phyloP scores from a whole-genome alignment of 2,329 filamentous ascomycete genomes.

The Didymella pinodella region DNA sequence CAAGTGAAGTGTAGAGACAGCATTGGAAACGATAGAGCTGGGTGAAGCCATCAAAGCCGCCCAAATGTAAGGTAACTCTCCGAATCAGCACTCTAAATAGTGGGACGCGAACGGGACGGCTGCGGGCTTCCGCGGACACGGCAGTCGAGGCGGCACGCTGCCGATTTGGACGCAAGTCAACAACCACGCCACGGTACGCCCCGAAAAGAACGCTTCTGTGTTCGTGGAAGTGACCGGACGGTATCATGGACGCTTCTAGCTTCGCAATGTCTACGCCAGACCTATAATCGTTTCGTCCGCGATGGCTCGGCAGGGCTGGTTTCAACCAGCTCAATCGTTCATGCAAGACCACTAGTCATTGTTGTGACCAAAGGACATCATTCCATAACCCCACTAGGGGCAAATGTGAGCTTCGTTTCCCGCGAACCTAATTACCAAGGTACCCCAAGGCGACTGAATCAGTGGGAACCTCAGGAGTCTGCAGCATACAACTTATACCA shows the following conservation, averaged over 20 bases:
- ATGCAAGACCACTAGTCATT: conserved; percentile 16
- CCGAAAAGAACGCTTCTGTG: background rate
- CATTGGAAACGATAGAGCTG: background rate
- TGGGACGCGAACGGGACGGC: conserved; percentile 5
- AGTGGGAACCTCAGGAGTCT: conserved; percentile 8
- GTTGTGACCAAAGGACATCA: conserved; percentile 1
- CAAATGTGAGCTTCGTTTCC: background rate
- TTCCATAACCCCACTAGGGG: conserved; percentile 6
- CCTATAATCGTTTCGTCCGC: conserved; percentile 11
- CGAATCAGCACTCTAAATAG: conserved; percentile 1
- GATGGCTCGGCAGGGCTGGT: conserved; percentile 13
- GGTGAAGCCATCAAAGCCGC: background rate
- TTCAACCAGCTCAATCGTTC: conserved; percentile 4
- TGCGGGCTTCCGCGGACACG: background rate
- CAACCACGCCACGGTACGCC: conserved; percentile 2
- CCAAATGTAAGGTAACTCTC: background rate
- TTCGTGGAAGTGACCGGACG: background rate
- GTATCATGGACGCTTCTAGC: background rate
- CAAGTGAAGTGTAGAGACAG: background rate
- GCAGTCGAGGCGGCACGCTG: conserved; percentile 5
- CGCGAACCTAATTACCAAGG: background rate
- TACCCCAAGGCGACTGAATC: background rate
- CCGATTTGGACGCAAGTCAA: background rate
- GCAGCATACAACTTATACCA: background rate
- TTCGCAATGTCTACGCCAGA: background rate